Base-by-base conservation (phyloP, 345 rosid genomes). In the Carallia brachiata region DNA sequence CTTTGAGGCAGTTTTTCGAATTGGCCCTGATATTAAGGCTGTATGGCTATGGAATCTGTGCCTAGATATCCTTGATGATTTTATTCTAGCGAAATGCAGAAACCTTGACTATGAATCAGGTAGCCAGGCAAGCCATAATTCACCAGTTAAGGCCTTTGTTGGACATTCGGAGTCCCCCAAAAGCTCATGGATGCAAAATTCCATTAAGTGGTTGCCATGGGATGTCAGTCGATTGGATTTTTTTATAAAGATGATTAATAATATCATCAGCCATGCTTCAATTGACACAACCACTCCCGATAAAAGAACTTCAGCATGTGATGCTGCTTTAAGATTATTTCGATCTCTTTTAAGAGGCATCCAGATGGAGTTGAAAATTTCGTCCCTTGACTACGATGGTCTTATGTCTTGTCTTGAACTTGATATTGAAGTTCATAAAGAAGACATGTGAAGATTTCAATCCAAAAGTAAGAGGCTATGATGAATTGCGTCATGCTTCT, bases 151-250 rank as follows among this genome's bases (percentile, higher is more conserved):
- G 70, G 52, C 66, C 19, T 72, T 72, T 19, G 15, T 48, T 34
- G 82, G 76, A 66, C 62, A 73, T 77, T 50, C 77, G 40, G 48
- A 7, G n/a, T 62, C 81, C 5, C 65, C 77, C 10, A 66, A 70
- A 73, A 67, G 53, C 53, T 57, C 73, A 8, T 62, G 67, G 78
- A 79, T 70, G 23, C 73, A 65, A 17, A 78, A 77, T 76, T 81
- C 84, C n/a, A 73, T 84, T 36, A 82, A 82, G 72, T 87, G 89
- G 92, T 67, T 65, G 54, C 79, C 83, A 58, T 85, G 85, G 86
- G 75, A 71, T 66, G 79, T 74, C 67, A 54, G 67, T 66, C 88
- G 59, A 56, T 27, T 87, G 69, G 88, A 77, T 18, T 80, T 77
- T 62, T 77, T 75, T 65, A 5, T 82, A 19, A 69, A 68, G 63